Conservation (phyloP, 441 rosid genomes). For the Iberis amara region DNA sequence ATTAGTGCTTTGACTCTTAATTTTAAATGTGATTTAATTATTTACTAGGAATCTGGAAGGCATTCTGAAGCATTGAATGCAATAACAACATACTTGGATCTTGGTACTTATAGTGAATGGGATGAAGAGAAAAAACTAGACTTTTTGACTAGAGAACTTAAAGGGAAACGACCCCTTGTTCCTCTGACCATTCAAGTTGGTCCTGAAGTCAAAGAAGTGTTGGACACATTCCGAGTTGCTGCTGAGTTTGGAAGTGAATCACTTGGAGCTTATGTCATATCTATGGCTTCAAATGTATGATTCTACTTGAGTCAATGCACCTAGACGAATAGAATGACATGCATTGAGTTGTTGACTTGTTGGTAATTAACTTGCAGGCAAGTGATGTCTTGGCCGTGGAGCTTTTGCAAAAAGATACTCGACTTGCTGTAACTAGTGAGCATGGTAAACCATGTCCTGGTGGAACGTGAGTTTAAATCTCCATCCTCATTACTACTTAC, state of each 20-base stretch:
- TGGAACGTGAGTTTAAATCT: slow-evolving; percentile 47
- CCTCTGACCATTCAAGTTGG: slow-evolving; percentile 73
- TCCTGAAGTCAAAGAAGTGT: slow-evolving; percentile 69
- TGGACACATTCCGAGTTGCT: slow-evolving; percentile 82
- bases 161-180: slow-evolving; percentile 85
- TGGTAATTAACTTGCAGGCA: slow-evolving; percentile 48
- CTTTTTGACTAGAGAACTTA: slow-evolving; percentile 69
- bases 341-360: background rate
- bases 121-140: slow-evolving; percentile 86
- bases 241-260: slow-evolving; percentile 91
- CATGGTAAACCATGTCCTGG: slow-evolving; percentile 79
- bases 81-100: slow-evolving; percentile 74
- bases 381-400: slow-evolving; percentile 93
- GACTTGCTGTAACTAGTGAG: slow-evolving; percentile 81
- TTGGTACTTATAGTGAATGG: slow-evolving; percentile 91
- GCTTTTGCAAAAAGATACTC: slow-evolving; percentile 87
- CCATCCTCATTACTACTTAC: too few relatives aligned
- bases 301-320: slow-evolving; percentile 5
- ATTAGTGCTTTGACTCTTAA: background rate
- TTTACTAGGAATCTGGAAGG: slow-evolving; percentile 75
- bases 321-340: background rate
- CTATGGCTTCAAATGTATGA: slow-evolving; percentile 90
- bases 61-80: slow-evolving; percentile 81
- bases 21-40: too few relatives aligned
- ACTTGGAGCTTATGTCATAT: slow-evolving; percentile 91